Conservation (phyloP, 2,329 filamentous ascomycete genomes). For the Aspergillus uvarum region DNA sequence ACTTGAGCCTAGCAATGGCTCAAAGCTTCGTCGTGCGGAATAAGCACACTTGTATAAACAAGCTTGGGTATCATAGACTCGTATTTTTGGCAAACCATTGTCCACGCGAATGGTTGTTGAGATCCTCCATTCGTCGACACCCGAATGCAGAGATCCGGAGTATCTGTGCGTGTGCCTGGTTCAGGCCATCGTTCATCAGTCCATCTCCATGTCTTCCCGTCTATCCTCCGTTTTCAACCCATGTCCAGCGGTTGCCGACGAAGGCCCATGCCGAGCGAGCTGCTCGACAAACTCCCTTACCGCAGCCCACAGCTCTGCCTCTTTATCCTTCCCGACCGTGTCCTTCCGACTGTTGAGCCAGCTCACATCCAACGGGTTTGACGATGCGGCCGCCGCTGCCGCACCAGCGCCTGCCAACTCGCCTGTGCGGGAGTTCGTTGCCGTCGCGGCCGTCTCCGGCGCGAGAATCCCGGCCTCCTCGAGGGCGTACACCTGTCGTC, state of each 20-base stretch:
- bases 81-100: background rate
- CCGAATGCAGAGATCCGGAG: background rate
- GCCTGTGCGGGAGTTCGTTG: slow-evolving; percentile 14
- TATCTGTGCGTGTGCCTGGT: background rate
- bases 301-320: slow-evolving; percentile 73
- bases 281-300: slow-evolving; percentile 56
- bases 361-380: slow-evolving; percentile 73
- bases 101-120: background rate
- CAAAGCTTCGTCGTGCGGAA: background rate
- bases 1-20: background rate
- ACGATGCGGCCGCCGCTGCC: slow-evolving; percentile 34
- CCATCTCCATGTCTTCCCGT: slow-evolving; percentile 42
- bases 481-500: slow-evolving; percentile 72
- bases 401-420: slow-evolving; percentile 31
- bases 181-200: slow-evolving; percentile 24
- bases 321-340: slow-evolving; percentile 78
- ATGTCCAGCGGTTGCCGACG: slow-evolving; percentile 23
- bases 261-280: background rate
- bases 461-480: slow-evolving; percentile 77
- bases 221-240: slow-evolving; percentile 17
- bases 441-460: slow-evolving; percentile 39
- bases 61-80: slow-evolving; percentile 24
- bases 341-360: slow-evolving; percentile 85
- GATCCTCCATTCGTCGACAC: background rate
- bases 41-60: slow-evolving; percentile 4